Base-by-base conservation (phyloP, 2,329 filamentous ascomycete species). In the Claviceps lovelessii region DNA sequence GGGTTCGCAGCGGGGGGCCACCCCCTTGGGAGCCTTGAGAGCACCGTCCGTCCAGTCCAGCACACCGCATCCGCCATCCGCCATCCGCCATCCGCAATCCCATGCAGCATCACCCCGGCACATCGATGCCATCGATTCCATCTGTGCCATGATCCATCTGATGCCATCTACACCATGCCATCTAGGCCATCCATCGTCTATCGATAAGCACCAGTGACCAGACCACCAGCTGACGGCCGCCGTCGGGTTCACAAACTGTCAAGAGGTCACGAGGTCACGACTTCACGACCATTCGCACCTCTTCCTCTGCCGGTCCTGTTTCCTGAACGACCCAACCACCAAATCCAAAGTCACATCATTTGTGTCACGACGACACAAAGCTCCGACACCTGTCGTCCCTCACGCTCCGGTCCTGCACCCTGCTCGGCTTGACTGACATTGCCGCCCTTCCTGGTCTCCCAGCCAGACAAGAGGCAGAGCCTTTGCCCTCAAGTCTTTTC, bases 171-270 rank as follows among this genome's bases (percentile, higher is more conserved):
- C 23, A 23, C 23, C 23, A 23, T 23, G 23, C 23, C 23, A 23
- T 23, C 23, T 23, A 23, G 23, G 11, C 35, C 35, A 11, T 7
- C 39, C 17, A 15, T 41, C 49, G 10, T 23, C 29, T 54, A 56
- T 56, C 54, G 54, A 56, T 56, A 54, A 53, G 51, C 33, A 49
- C 51, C 39, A 17, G 28, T 13, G 48, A 23, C 47, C 33, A 13
- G 49, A 13, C 49, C n/a, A n/a, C 31, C 10, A 35, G 29, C 29
- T 5, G 13, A 29, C 23, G 5, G 10, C 35, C 11, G 3, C 35
- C 35, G 15, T 6, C 45, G 19, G 44, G 11, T 46, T 46, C 44
- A 15, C 23, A 28, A 29, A 23, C 23, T 23, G 23, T 23, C 23
- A 23, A 23, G 23, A 23, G 17, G 13, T 23, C 44, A 46, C 29